A percentile compares a stretch with the other conserved stretches of the same genome.
phyloP scores from a whole-genome alignment of 805 yeast genomes.

The Spathaspora girioi region DNA sequence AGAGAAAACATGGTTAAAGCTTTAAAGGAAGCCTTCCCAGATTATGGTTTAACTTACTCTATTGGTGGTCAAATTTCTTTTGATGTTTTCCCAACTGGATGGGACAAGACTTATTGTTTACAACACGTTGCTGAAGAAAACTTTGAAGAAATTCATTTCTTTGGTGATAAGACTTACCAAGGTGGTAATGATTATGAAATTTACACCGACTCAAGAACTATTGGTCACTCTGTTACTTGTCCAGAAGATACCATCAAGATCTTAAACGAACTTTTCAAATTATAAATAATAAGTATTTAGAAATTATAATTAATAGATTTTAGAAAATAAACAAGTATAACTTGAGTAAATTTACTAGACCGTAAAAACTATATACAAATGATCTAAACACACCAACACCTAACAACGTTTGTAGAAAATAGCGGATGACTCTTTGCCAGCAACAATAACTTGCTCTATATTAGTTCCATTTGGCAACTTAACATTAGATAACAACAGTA shows the following conservation, averaged over 20 bases:
- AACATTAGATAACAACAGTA: constrained; percentile 37
- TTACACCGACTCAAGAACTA: constrained; percentile 85
- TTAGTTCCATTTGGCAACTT: constrained; percentile 7
- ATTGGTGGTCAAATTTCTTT: constrained; percentile 99
- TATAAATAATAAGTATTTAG: constrained; percentile 12
- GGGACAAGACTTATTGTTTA: constrained; percentile 99
- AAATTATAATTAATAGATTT: neutral
- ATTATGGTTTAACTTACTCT: constrained; percentile 86
- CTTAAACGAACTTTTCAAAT: constrained; percentile 75
- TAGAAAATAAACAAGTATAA: neutral
- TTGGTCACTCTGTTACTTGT: constrained; percentile 87
- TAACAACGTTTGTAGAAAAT: constrained; percentile 48
- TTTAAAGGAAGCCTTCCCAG: constrained; percentile 77
- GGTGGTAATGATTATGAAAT: constrained; percentile 99
- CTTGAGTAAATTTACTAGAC: neutral
- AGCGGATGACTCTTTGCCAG: constrained; percentile 62
- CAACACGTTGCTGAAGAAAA: constrained; percentile 86
- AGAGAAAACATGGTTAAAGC: constrained; percentile 86
- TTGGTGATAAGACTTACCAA: constrained; percentile 94
- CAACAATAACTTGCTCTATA: constrained; percentile 52
- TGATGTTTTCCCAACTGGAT: constrained; percentile 99
- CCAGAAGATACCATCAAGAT: constrained; percentile 88
- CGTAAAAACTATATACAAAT: neutral
- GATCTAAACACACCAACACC: neutral
- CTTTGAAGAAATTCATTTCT: constrained; percentile 89